Evolutionary conservation across 2,329 filamentous ascomycete genomes (phyloP).

Genomic region (Fusarium sp.): DNA sequence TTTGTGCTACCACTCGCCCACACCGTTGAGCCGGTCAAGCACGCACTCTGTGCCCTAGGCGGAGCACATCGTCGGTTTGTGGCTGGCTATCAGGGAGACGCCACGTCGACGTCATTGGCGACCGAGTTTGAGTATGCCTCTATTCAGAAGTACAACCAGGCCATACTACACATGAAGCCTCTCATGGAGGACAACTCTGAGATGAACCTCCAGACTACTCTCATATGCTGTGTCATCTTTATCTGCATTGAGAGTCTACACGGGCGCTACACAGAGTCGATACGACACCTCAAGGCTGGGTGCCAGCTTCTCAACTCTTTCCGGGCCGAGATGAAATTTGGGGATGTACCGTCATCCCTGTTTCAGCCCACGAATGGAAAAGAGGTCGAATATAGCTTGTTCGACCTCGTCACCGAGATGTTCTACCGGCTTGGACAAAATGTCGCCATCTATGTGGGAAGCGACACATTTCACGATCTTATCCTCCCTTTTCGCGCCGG

Average conservation of each 20-base stretch:
- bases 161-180: slow-evolving; percentile 34
- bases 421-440: slow-evolving; percentile 28
- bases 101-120: background rate
- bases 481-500: slow-evolving; percentile 2
- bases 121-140: slow-evolving; percentile 12
- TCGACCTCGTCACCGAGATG: slow-evolving; percentile 27
- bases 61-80: slow-evolving; percentile 9
- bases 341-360: background rate
- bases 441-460: slow-evolving; percentile 30
- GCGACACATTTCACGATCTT: slow-evolving; percentile 25
- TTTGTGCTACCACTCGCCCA: slow-evolving; percentile 7
- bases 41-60: slow-evolving; percentile 14
- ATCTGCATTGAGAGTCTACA: slow-evolving; percentile 39
- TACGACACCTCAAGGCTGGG: slow-evolving; percentile 37
- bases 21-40: background rate
- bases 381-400: background rate
- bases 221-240: slow-evolving; percentile 41
- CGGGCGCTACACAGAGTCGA: slow-evolving; percentile 35
- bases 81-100: background rate
- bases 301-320: slow-evolving; percentile 24
- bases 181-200: slow-evolving; percentile 25
- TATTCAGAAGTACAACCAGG: slow-evolving; percentile 38
- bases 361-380: background rate
- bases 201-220: slow-evolving; percentile 25
- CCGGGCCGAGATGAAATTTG: background rate